Percentiles rank a stretch among this genome's conserved stretches.
Conservation (phyloP, 768 basidiomycete genomes). For the Tephrocybe sp. region DNA sequence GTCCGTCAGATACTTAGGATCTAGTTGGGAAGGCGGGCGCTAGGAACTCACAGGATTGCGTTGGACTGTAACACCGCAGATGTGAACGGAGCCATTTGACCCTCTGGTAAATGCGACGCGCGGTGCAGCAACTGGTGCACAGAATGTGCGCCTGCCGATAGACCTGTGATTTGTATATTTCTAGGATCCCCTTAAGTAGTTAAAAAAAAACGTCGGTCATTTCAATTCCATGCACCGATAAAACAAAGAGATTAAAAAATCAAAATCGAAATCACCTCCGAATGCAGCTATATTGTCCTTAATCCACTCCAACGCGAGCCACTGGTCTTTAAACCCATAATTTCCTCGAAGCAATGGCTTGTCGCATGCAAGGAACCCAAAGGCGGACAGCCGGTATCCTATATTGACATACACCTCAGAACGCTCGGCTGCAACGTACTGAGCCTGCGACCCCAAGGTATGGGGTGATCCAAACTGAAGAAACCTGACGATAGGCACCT, state of each 20-base stretch:
- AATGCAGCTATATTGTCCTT: conserved; percentile 63
- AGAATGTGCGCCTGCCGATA: conserved; percentile 78
- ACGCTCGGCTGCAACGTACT: conserved; percentile 61
- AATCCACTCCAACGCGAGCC: conserved; percentile 75
- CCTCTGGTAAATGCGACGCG: conserved; percentile 58
- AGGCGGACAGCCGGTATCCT: conserved; percentile 72
- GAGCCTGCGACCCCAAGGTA: conserved; percentile 54
- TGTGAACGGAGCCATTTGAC: conserved; percentile 57
- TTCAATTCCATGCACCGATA: too few species aligned
- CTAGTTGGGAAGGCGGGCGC: too few species aligned
- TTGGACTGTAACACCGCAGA: conserved; percentile 73
- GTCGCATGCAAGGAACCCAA: conserved; percentile 73
- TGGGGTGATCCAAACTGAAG: conserved; percentile 81
- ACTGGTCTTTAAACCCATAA: conserved; percentile 84
- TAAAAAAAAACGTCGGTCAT: not conserved
- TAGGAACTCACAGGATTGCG: conserved; percentile 54
- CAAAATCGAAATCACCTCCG: conserved; percentile 46
- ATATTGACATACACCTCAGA: conserved; percentile 76
- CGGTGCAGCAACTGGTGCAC: conserved; percentile 74
- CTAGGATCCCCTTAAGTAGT: conserved; percentile 48
- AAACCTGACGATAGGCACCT: conserved; percentile 40
- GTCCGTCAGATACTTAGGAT: too few species aligned
- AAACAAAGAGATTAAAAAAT: too few species aligned
- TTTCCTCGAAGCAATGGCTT: conserved; percentile 63
- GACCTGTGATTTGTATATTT: conserved; percentile 60